A percentile compares a stretch with the other conserved stretches of the same genome.
These are phyloP conservation scores for Colletotrichum echinochloae DNA, from an alignment of 2,329 filamentous ascomycete species.

Conservation along the genomic window DNA sequence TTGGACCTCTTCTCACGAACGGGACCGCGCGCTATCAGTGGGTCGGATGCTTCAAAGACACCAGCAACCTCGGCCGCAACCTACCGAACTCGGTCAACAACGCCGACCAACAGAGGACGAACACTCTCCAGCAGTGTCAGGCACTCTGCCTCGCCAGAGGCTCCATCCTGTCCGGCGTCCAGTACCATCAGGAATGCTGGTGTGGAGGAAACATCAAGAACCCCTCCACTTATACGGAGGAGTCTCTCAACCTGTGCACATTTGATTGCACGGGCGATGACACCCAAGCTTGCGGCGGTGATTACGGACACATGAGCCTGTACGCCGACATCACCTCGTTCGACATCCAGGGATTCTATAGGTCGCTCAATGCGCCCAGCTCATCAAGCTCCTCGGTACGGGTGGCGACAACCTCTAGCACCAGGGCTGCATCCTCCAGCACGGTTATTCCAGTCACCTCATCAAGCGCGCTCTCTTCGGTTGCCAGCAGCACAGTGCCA, in stretches of 20 bases:
- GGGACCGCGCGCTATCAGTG: conserved; percentile 49
- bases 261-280: conserved; percentile 47
- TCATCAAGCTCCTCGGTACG: conserved; percentile 23
- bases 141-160: conserved; percentile 46
- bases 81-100: conserved; percentile 47
- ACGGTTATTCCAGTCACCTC: conserved; percentile 18
- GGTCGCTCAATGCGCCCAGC: conserved; percentile 31
- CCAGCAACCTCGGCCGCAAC: conserved; percentile 47
- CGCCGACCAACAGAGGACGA: conserved; percentile 42
- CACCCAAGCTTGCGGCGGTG: conserved; percentile 49
- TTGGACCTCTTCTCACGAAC: conserved; percentile 51
- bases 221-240: conserved; percentile 44
- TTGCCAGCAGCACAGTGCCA: neutral
- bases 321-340: conserved; percentile 48
- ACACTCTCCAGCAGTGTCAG: conserved; percentile 52
- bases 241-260: conserved; percentile 46
- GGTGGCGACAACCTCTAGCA: conserved; percentile 24
- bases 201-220: conserved; percentile 46
- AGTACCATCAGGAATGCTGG: conserved; percentile 50
- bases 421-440: conserved; percentile 29
- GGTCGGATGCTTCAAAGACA: conserved; percentile 56
- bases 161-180: conserved; percentile 50
- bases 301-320: conserved; percentile 49
- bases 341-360: conserved; percentile 44
- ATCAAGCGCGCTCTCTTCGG: neutral